phyloP scores from a whole-genome alignment of 2,329 filamentous ascomycete species.

The Botrytis squamosa region DNA sequence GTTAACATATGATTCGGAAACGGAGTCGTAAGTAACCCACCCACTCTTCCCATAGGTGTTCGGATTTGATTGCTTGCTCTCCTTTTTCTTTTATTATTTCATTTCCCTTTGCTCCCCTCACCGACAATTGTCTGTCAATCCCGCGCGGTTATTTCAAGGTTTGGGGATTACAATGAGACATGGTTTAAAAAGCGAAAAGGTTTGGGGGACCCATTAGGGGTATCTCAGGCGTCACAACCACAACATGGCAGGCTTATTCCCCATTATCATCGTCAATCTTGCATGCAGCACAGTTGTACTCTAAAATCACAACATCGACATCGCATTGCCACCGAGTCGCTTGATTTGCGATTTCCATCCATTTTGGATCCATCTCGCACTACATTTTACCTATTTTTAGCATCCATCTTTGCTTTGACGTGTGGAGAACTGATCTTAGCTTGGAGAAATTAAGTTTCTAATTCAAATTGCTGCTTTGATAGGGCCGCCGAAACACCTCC shows the following conservation, averaged over 20 bases:
- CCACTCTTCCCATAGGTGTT: conserved; percentile 20
- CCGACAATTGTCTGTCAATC: conserved; percentile 6
- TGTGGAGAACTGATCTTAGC: conserved; percentile 17
- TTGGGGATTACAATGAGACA: conserved; percentile 18
- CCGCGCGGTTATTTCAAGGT: conserved; percentile 2
- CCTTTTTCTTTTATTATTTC: conserved; percentile 1
- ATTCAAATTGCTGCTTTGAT: conserved; percentile 14
- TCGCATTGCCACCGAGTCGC: background rate
- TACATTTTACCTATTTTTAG: background rate
- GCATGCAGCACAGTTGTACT: conserved; percentile 16
- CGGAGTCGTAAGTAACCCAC: conserved; percentile 38
- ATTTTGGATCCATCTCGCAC: background rate
- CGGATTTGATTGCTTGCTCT: conserved; percentile 2
- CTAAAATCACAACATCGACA: conserved; percentile 3
- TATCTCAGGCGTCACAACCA: conserved; percentile 10
- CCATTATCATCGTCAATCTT: conserved; percentile 17
- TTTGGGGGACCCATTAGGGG: conserved; percentile 3
- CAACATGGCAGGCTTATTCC: conserved; percentile 5
- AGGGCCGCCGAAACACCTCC: conserved; percentile 33
- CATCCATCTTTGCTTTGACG: conserved; percentile 5
- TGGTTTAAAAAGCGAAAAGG: background rate
- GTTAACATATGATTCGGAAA: conserved; percentile 38
- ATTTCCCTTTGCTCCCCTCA: background rate
- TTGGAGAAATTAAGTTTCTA: conserved; percentile 14
- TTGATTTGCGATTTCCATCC: background rate